Evolutionary conservation across 495 filamentous ascomycete genomes (phyloP).

Genomic region (Elasticomyces elasticus): DNA sequence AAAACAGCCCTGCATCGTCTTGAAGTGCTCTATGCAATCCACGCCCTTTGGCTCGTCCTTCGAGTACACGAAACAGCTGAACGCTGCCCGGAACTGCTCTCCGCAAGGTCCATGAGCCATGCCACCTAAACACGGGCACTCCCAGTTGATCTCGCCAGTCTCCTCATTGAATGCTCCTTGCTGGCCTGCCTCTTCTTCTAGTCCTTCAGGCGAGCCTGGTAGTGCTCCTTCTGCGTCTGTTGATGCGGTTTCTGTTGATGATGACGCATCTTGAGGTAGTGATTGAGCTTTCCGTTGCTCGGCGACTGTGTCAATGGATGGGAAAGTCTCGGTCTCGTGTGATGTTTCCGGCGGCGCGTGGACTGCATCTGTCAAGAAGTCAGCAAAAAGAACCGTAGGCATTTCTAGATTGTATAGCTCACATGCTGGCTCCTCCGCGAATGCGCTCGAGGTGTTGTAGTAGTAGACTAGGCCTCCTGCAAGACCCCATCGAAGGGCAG

Average conservation of each 20-base stretch:
- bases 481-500: constrained; percentile 59
- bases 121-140: constrained; percentile 92
- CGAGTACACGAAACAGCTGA: constrained; percentile 95
- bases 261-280: constrained; percentile 11
- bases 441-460: constrained; percentile 80
- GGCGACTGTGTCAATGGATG: constrained; percentile 29
- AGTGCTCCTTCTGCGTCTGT: constrained; percentile 17
- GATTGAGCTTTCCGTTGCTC: constrained; percentile 23
- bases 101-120: constrained; percentile 97
- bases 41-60: constrained; percentile 96
- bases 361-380: constrained; percentile 8
- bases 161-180: constrained; percentile 95
- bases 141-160: constrained; percentile 99
- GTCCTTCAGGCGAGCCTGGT: constrained; percentile 37
- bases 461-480: constrained; percentile 77
- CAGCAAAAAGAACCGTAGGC: neutral
- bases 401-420: constrained; percentile 27
- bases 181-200: constrained; percentile 70
- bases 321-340: constrained; percentile 25
- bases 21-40: constrained; percentile 97
- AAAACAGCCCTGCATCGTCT: constrained; percentile 96
- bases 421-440: constrained; percentile 76
- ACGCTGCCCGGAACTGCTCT: constrained; percentile 84
- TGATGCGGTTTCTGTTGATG: constrained; percentile 1
- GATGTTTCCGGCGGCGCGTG: constrained; percentile 24